These are phyloP conservation scores for Salinomyces thailandicus DNA, from an alignment of 2,329 filamentous ascomycete genomes.

Conservation along the genomic window DNA sequence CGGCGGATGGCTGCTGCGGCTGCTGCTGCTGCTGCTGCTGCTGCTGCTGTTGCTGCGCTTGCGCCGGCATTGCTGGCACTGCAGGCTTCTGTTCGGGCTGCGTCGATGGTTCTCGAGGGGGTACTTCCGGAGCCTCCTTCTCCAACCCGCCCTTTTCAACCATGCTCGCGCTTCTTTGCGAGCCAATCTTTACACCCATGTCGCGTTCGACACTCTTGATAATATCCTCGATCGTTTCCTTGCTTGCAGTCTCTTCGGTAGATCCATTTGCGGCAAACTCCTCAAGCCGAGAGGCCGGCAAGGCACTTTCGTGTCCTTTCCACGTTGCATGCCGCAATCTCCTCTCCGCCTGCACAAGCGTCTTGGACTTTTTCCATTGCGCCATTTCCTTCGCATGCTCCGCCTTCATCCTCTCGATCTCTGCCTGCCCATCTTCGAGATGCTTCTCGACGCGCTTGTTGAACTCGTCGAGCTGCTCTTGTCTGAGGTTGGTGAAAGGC, in stretches of 20 bases:
- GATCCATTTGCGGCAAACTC: constrained; percentile 37
- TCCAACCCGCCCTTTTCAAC: constrained; percentile 28
- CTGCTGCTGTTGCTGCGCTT: neutral
- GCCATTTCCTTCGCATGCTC: constrained; percentile 68
- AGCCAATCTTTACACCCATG: constrained; percentile 53
- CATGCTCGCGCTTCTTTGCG: constrained; percentile 19
- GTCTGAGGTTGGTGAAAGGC: constrained; percentile 56
- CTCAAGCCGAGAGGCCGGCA: constrained; percentile 34
- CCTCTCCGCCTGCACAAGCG: constrained; percentile 64
- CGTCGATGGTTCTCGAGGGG: constrained; percentile 5
- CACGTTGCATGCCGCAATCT: constrained; percentile 59
- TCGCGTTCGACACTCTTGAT: constrained; percentile 62
- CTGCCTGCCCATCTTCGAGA: constrained; percentile 61
- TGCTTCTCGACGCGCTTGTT: constrained; percentile 64
- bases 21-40: constrained; percentile 1
- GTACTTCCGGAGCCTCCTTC: constrained; percentile 12
- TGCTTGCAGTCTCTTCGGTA: constrained; percentile 23
- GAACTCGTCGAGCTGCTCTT: constrained; percentile 74
- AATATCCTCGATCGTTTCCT: constrained; percentile 58
- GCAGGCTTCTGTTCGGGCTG: neutral
- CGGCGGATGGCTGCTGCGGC: neutral
- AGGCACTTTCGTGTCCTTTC: constrained; percentile 24
- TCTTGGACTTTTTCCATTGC: constrained; percentile 59
- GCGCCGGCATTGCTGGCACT: too few relatives aligned
- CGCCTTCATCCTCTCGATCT: constrained; percentile 75